Base-by-base conservation (phyloP, 2,329 filamentous ascomycete species). In the Cladosporium sp. region DNA sequence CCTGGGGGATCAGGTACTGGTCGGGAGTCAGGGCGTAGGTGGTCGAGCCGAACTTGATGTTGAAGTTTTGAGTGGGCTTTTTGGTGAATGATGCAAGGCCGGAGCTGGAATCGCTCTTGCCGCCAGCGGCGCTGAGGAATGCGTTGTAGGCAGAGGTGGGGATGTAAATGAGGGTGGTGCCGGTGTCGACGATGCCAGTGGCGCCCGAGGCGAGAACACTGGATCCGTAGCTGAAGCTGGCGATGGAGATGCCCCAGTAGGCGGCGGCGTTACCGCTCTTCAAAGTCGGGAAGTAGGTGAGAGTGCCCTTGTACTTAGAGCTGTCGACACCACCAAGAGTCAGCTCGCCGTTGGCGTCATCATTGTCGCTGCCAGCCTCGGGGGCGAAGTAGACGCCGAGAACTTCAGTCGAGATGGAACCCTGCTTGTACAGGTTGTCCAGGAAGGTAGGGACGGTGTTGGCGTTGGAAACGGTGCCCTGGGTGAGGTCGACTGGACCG, bases 121-220 rank as follows among this genome's bases (percentile, higher is more conserved):
- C 69, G 26, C 70, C 68, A 26, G 64, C 58, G n/a, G 67, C 67
- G n/a, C 65, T 67, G 24, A 68, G 60, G 67, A 71, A 72, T 18
- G 64, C 65, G 64, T 67, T 70, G 64, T 71, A 68, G 12, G 81
- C 68, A 1, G 66, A 63, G 2, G 73, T 68, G 0, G 81, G 81
- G 14, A 82, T 69, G 67, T 79, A 79, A 69, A 78, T 80, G 28
- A 78, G 69, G 2, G 71, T 74, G 7, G 78, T 80, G 34, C 79
- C 80, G 1, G 75, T 79, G 71, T 83, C 81, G 14, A 82, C 70
- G 55, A 82, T 77, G 3, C 74, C 75, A 52, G 78, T 75, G 54
- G 77, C 76, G n/a, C 70, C 66, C 10, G 74, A 78, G 21, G 61
- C 59, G 8, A 68, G 67, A 6, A 60, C 65, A 1, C 64, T 68